phyloP scores from a whole-genome alignment of 208 protist species.

The Leishmania lainsoni region DNA sequence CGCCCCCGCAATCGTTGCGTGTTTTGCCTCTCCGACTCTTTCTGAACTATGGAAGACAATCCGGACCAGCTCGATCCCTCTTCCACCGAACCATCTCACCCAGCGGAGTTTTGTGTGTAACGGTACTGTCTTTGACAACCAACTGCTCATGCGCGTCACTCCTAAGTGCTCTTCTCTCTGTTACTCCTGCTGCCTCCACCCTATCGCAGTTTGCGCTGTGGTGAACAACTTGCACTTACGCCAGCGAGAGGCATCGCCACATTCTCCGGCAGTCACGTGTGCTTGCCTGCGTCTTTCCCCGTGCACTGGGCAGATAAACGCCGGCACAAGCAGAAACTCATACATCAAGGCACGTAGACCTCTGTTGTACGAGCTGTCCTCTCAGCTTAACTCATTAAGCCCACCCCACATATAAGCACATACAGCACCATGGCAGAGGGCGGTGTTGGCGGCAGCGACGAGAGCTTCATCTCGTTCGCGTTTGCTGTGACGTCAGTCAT shows the following conservation, averaged over 20 bases:
- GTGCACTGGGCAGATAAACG: neutral
- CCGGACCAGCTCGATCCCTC: neutral
- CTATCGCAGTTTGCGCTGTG: neutral
- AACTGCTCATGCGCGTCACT: neutral
- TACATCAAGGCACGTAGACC: neutral
- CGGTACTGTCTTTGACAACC: neutral
- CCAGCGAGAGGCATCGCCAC: neutral
- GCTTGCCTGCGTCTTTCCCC: neutral
- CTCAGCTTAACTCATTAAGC: neutral
- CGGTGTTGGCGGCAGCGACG: constrained; percentile 81
- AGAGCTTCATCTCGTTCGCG: constrained; percentile 88
- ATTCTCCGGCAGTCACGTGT: neutral
- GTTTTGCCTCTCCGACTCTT: neutral
- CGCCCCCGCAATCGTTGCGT: neutral
- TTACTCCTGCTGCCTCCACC: neutral
- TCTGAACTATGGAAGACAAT: neutral
- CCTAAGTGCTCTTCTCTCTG: neutral
- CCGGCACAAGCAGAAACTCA: neutral
- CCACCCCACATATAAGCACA: neutral
- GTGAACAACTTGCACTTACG: neutral
- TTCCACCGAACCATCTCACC: neutral
- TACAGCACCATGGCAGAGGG: constrained; percentile 37
- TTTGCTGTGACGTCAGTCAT: constrained; percentile 87
- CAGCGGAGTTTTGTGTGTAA: neutral
- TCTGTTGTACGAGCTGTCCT: neutral